Conservation (phyloP, 2,329 filamentous ascomycete species). For the Clonostachys solani region DNA sequence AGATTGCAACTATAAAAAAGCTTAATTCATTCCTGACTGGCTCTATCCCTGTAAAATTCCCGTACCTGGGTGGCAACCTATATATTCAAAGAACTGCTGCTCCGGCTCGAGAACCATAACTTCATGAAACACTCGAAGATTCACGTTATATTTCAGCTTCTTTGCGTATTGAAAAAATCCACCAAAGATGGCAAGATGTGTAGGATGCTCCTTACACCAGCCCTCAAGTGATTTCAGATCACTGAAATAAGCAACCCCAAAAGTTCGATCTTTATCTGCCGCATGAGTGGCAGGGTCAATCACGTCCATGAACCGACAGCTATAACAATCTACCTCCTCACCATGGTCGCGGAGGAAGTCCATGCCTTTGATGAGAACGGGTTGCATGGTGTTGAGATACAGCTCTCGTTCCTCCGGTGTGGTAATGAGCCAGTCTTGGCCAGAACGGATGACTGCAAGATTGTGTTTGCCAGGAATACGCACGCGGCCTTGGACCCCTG, state of each 20-base stretch:
- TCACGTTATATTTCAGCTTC: conserved; percentile 25
- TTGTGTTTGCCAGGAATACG: conserved; percentile 30
- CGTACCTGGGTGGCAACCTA: conserved; percentile 28
- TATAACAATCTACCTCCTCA: conserved; percentile 33
- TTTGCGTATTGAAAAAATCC: conserved; percentile 31
- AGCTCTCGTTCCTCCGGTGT: conserved; percentile 30
- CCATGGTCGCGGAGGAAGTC: conserved; percentile 37
- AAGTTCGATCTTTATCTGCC: conserved; percentile 25
- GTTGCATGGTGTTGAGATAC: conserved; percentile 39
- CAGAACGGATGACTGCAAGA: conserved; percentile 37
- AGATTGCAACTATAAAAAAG: too few relatives aligned
- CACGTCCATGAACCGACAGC: conserved; percentile 36
- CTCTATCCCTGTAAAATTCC: conserved; percentile 16
- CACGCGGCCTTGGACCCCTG: conserved; percentile 9
- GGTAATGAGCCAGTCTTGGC: conserved; percentile 38
- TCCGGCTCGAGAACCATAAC: conserved; percentile 28
- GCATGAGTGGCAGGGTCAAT: conserved; percentile 15
- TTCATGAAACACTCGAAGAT: conserved; percentile 32
- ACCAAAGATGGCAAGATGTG: conserved; percentile 33
- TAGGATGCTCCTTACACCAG: conserved; percentile 31
- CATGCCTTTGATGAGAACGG: conserved; percentile 35
- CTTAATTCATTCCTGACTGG: too few relatives aligned
- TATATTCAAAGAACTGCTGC: conserved; percentile 36
- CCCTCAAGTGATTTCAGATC: conserved; percentile 29
- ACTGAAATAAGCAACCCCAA: conserved; percentile 34